Base-by-base conservation (phyloP, 176 grass and related monocot species). In the Musa schizocarpa region DNA sequence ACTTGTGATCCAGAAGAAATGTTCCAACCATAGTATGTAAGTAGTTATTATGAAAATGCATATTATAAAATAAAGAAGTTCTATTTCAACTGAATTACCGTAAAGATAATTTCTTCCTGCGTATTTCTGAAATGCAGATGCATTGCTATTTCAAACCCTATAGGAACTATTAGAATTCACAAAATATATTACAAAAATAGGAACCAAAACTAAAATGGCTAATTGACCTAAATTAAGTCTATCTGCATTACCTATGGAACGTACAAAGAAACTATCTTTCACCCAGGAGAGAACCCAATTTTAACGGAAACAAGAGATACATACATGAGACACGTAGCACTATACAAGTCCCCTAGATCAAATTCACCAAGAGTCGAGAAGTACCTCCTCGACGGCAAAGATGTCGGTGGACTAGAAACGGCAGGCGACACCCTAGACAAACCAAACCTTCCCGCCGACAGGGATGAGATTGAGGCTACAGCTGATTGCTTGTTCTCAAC, bases 351-450 rank as follows among this genome's bases (percentile, higher is more conserved):
- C 13, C 54, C 13, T 16, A 16, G 17, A 16, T 14, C 54, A 57
- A 57, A 57, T 57, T 76, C 5, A 63, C 23, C n/a, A 26, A 50
- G n/a, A 85, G 13, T 58, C 54, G 56, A 78, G 5, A 12, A 53
- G 82, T 85, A 97, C 93, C 81, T 97, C 66, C 81, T 87, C 55
- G 74, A 87, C 0, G 93, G 83, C 11, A 89, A 70, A 78, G 87
- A 86, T 74, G 87, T 97, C 78, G 72, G 76, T 64, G 86, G 87
- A 77, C 81, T 90, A 53, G 89, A 88, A 72, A 93, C 87, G 57
- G 85, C 83, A 22, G 93, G 87, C n/a, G 93, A 97, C 82, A 81
- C 69, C 74, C 76, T 83, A 8, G 74, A 81, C 52, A 65, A 74
- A 6, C 77, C 90, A 1, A 77, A 86, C 78, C 90, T 92, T 19